Evolutionary conservation across 768 basidiomycete genomes (phyloP), one percentile per base, ranked within the genome.

Genomic region (Leccinum disarticulatum): DNA sequence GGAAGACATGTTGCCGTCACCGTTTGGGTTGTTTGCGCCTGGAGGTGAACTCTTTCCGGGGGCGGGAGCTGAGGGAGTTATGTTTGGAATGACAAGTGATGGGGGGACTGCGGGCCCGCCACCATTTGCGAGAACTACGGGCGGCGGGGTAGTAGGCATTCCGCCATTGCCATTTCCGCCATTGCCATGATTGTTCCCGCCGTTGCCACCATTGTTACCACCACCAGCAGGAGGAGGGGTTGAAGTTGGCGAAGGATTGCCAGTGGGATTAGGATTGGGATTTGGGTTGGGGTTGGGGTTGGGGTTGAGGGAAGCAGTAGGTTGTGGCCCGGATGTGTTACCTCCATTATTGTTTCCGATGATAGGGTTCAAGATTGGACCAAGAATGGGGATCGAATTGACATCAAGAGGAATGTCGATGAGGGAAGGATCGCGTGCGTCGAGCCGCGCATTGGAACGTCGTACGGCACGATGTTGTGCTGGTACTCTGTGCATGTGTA

Each of bases 401-500:
- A 57, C 7, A 28, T 54, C 7, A 27, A 78, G 61, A 33, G 77
- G 71, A 3, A 79, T 64, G 36, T 74, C 73, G 43, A 79, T 68
- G 61, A 78, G 77, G 2, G 72, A 62, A 36, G 79, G 78, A 17
- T 73, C 71, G 60, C 81, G 79, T 52, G 70, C 72, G 10, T 75
- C 65, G 35, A 77, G 68, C 27, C 54, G 61, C 49, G 17, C 46
- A 22, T 64, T 30, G 43, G 54, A 61, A 41, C 60, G 64, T 15
- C 41, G 49, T 19, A 66, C 22, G 33, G 46, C 54, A 35, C 54
- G 68, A 49, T 61, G 66, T 46, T 56, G 61, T 28, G 31, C 46
- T 31, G 59, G 11, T n/a, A 33, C 10, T 33, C 41, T 47, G 5
- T 41, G 64, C 70, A 72, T 72, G 50, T 28, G 52, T 27, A 43